Base-by-base conservation (phyloP, 2,329 filamentous ascomycete genomes). In the Fusarium sp. region DNA sequence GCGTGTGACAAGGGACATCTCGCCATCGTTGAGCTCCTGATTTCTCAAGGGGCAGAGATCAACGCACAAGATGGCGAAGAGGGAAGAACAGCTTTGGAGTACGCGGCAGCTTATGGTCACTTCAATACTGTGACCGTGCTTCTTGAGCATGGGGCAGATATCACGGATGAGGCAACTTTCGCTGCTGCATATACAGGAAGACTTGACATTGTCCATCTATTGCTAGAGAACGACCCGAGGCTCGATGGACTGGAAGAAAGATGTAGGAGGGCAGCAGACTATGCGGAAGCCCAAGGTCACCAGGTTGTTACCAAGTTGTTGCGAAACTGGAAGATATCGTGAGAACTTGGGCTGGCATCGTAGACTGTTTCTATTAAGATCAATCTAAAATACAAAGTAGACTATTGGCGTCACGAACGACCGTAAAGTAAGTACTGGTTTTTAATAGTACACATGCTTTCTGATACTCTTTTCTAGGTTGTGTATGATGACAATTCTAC, bases 81-180 rank as follows among this genome's bases (percentile, higher is more conserved):
- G 6, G 17, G 17, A 9, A 19, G n/a, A 10, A 54, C 45, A 23
- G 45, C 45, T 27, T 33, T 54, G 13, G 27, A 49, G 14, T 10
- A 15, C 5, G 51, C 51, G 13, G 33, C 33, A 5, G 6, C 1
- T 3, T 1, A 9, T 5, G 19, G 31, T 4, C 7, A 49, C n/a
- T 49, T 54, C 11, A 39, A 49, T 8, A 13, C 49, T 3, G 51
- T 36, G 19, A 29, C 15, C 11, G 9, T 49, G 7, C 39, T 54
- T 11, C 14, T 54, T 3, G 39, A 36, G 9, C 9, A 41, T 6
- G 36, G 36, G 9, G 42, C 43, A 14, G 29, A 21, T 17, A 10
- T 35, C 31, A 37, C 48, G 23, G 6, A 35, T 10, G 17, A 13
- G 4, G 8, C 4, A 15, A 6, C n/a, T 32, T 37, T 3, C 38